Percentiles rank a stretch among this genome's conserved stretches.
phyloP scores from a whole-genome alignment of 2,329 filamentous ascomycete genomes.

The Fusarium paranaense region DNA sequence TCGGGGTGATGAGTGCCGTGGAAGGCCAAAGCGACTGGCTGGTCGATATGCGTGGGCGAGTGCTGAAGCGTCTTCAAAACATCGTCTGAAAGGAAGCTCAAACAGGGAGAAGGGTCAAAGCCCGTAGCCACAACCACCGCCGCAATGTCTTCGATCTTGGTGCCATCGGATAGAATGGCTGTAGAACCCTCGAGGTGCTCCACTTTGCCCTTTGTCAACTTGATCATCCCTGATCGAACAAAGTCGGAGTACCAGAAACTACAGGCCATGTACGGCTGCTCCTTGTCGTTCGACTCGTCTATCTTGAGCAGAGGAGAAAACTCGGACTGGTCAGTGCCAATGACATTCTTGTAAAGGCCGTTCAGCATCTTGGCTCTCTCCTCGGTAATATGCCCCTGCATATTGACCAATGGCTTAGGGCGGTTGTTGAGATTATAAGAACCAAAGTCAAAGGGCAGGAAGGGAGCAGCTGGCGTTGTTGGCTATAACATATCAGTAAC shows the following conservation, averaged over 20 bases:
- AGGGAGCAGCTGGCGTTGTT: slow-evolving; percentile 63
- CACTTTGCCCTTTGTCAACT: slow-evolving; percentile 60
- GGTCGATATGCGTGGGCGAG: slow-evolving; percentile 62
- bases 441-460: slow-evolving; percentile 78
- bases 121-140: slow-evolving; percentile 82
- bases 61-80: slow-evolving; percentile 69
- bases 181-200: slow-evolving; percentile 50
- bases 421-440: slow-evolving; percentile 77
- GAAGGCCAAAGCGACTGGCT: slow-evolving; percentile 76
- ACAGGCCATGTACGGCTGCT: slow-evolving; percentile 75
- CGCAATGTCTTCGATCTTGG: slow-evolving; percentile 65
- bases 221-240: slow-evolving; percentile 73
- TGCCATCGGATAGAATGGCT: slow-evolving; percentile 48
- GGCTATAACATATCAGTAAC: slow-evolving; percentile 49
- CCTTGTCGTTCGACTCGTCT: slow-evolving; percentile 52
- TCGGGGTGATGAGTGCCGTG: slow-evolving; percentile 72
- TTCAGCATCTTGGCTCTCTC: slow-evolving; percentile 69
- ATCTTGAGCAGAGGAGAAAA: slow-evolving; percentile 59
- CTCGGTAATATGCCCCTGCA: slow-evolving; percentile 71
- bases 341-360: slow-evolving; percentile 57
- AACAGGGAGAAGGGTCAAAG: slow-evolving; percentile 72
- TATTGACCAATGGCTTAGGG: slow-evolving; percentile 69
- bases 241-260: slow-evolving; percentile 81
- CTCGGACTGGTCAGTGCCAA: slow-evolving; percentile 67
- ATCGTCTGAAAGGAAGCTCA: slow-evolving; percentile 71